Percentiles rank a stretch among this genome's conserved stretches.
Evolutionary conservation across 176 grass and related monocot species (phyloP).

Genomic region (Oryza punctata): DNA sequence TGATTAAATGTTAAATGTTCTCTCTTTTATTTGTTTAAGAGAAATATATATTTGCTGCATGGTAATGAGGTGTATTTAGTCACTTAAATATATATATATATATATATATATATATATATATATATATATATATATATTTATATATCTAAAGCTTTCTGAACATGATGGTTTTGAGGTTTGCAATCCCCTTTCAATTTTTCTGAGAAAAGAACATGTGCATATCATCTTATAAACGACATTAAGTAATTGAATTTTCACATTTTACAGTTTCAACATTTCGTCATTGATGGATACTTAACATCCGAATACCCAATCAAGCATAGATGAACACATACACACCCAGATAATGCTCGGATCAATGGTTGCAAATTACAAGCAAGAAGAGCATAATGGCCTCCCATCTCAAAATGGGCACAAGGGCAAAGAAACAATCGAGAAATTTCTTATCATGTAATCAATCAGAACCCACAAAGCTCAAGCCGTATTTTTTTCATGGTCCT

Average conservation of each 20-base stretch:
- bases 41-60: no score
- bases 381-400: neutral
- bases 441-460: constrained; percentile 36
- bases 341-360: neutral
- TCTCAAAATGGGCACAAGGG: constrained; percentile 24
- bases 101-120: no score
- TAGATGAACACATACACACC: neutral
- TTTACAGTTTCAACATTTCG: neutral
- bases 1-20: neutral
- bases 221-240: no score
- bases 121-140: no score
- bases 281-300: neutral
- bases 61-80: neutral
- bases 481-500: constrained; percentile 36
- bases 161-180: neutral
- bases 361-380: neutral
- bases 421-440: neutral
- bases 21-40: neutral
- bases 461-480: constrained; percentile 15
- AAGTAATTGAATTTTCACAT: neutral
- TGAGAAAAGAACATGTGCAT: neutral
- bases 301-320: neutral
- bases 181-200: neutral
- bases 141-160: no score
- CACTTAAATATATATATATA: no score